These are phyloP conservation scores for Dryas integrifolia DNA, from an alignment of 331 rosid species.

Conservation along the genomic window DNA sequence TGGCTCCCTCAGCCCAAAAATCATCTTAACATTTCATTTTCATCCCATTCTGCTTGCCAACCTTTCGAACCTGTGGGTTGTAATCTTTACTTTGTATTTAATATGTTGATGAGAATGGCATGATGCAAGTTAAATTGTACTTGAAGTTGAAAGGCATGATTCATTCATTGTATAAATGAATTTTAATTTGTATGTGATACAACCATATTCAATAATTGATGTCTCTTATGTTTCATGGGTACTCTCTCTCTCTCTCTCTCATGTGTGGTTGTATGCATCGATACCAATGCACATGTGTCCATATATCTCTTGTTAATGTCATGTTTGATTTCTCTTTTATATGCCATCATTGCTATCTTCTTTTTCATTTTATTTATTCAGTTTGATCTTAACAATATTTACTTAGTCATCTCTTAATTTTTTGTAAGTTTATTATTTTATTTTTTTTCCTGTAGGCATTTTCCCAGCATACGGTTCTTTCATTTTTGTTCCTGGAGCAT, in stretches of 20 bases:
- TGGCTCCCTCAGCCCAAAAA: too few species aligned
- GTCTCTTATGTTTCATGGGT: too few species aligned
- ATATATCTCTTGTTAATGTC: not conserved
- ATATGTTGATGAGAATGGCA: too few species aligned
- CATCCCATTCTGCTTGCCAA: too few species aligned
- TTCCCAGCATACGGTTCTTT: slow-evolving; percentile 82
- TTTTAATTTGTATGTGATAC: too few species aligned
- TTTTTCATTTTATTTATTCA: not conserved
- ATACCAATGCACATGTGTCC: not conserved
- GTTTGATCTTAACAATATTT: not conserved
- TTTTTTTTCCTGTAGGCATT: slow-evolving; percentile 58
- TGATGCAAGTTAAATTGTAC: too few species aligned
- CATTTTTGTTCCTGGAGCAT: slow-evolving; percentile 82
- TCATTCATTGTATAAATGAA: too few species aligned
- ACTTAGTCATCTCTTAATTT: not conserved
- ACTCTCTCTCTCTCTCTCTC: not conserved
- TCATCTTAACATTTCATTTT: too few species aligned
- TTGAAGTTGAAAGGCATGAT: too few species aligned
- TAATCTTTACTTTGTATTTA: too few species aligned
- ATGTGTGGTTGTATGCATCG: not conserved
- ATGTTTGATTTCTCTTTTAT: not conserved
- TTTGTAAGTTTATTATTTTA: not conserved
- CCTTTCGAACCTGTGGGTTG: too few species aligned
- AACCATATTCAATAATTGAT: too few species aligned
- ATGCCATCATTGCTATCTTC: not conserved